These are phyloP conservation scores for Yamadazyma triangularis DNA, from an alignment of 1,139 yeast genomes.

Conservation along the genomic window DNA sequence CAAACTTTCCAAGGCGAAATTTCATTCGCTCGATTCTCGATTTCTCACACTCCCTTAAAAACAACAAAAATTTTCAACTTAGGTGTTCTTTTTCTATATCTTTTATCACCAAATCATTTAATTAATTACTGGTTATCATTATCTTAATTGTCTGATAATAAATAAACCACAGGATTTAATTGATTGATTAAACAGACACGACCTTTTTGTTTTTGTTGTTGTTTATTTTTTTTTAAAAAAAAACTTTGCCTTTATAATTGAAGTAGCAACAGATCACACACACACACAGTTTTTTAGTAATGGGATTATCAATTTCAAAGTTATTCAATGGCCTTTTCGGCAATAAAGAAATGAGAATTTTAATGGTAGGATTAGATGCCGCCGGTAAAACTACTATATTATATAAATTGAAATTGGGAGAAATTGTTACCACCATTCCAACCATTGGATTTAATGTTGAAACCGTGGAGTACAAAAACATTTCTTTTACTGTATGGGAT, in stretches of 20 bases:
- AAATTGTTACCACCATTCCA: constrained; percentile 39
- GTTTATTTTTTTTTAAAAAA: too few relatives aligned
- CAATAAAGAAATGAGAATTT: constrained; percentile 40
- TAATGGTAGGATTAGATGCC: constrained; percentile 42
- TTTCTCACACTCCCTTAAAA: neutral
- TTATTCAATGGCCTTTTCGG: constrained; percentile 35
- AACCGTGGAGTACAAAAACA: constrained; percentile 40
- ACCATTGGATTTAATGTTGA: constrained; percentile 41
- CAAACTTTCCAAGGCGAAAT: neutral
- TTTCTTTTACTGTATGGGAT: constrained; percentile 41
- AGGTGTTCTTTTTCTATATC: neutral
- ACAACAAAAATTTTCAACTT: neutral
- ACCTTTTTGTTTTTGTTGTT: too few relatives aligned
- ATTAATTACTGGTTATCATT: too few relatives aligned
- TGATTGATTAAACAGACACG: too few relatives aligned
- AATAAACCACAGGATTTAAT: too few relatives aligned
- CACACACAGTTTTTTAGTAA: too few relatives aligned
- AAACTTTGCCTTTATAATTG: too few relatives aligned
- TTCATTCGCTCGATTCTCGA: neutral
- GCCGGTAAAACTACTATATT: constrained; percentile 43
- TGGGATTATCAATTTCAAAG: constrained; percentile 37
- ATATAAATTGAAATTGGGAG: constrained; percentile 39
- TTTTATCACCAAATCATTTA: too few relatives aligned
- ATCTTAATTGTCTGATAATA: too few relatives aligned
- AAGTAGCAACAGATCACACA: too few relatives aligned